Percentiles rank a stretch among this genome's conserved stretches.
phyloP scores from a whole-genome alignment of 2,329 filamentous ascomycete species.

The Colletotrichum liaoningense region DNA sequence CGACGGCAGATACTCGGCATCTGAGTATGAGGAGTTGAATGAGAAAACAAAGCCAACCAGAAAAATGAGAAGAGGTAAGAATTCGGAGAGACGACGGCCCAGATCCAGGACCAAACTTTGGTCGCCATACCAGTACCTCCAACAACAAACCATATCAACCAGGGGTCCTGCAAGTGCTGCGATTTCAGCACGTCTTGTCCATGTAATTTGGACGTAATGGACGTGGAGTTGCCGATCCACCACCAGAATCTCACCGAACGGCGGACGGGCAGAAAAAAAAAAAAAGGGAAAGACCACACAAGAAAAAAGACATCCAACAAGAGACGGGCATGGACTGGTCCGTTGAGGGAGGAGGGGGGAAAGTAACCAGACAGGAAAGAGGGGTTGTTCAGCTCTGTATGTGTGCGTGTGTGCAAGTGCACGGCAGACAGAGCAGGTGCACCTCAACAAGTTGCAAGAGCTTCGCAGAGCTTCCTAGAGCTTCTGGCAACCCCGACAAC shows the following conservation, averaged over 20 bases:
- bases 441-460: constrained; percentile 27
- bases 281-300: background rate
- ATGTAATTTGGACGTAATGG: constrained; percentile 29
- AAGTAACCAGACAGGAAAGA: background rate
- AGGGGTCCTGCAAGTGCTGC: background rate
- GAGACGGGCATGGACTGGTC: no score
- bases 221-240: constrained; percentile 32
- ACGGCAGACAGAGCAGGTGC: background rate
- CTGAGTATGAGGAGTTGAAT: background rate
- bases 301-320: no score
- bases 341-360: background rate
- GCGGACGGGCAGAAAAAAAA: background rate
- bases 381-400: background rate
- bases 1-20: constrained; percentile 18
- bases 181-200: background rate
- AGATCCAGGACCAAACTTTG: background rate
- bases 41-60: background rate
- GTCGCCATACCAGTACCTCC: background rate
- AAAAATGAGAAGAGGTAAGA: background rate
- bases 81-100: background rate
- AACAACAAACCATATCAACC: background rate
- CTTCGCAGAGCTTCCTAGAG: constrained; percentile 29
- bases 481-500: constrained; percentile 23
- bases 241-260: constrained; percentile 4
- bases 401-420: background rate